Conservation (phyloP, 306 rosid genomes). For the Fragaria ananassa region DNA sequence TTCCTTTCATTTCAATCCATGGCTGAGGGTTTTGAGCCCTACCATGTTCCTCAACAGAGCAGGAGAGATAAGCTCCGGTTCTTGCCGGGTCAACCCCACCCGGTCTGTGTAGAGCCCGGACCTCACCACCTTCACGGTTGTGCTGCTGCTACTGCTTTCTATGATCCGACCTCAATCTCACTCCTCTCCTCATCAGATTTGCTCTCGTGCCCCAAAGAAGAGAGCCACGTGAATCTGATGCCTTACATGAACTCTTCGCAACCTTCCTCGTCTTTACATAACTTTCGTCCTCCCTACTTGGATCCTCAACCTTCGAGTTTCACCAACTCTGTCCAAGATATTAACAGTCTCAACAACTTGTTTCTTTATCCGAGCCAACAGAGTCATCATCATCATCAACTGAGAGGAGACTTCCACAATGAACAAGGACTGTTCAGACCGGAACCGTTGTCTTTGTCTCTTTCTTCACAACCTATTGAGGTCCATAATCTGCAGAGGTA, state of each 20-base stretch:
- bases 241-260: conserved; percentile 12
- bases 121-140: conserved; percentile 25
- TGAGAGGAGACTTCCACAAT: neutral
- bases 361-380: neutral
- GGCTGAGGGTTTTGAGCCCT: conserved; percentile 73
- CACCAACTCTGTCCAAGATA: neutral
- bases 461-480: conserved; percentile 34
- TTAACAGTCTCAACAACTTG: neutral
- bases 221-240: conserved; percentile 35
- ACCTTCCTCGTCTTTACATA: neutral
- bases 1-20: conserved; percentile 17
- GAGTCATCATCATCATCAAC: neutral
- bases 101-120: conserved; percentile 23
- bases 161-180: conserved; percentile 39
- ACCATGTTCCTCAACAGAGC: conserved; percentile 81
- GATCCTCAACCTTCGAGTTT: conserved; percentile 2
- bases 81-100: conserved; percentile 24
- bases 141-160: conserved; percentile 38
- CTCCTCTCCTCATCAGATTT: conserved; percentile 52
- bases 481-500: conserved; percentile 43
- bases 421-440: conserved; percentile 49
- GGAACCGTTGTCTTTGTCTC: conserved; percentile 70
- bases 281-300: neutral
- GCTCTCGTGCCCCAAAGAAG: conserved; percentile 36
- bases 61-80: conserved; percentile 74